Base-by-base conservation (phyloP, 768 basidiomycete species). In the Mycena venus region DNA sequence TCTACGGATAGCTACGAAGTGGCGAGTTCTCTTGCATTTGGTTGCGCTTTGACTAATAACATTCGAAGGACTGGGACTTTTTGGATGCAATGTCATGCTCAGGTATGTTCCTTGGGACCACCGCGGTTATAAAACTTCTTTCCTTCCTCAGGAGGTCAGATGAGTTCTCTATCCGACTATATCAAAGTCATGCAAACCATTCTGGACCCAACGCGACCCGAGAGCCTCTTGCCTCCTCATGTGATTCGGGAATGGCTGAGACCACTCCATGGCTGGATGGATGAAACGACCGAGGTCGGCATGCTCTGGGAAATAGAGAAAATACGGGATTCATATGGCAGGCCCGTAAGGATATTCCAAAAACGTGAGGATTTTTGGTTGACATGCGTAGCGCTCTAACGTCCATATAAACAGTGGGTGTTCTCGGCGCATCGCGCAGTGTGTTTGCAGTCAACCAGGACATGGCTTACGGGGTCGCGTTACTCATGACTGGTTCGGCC, bases 131-230 rank as follows among this genome's bases (percentile, higher is more conserved):
- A n/a, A n/a, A n/a, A n/a, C n/a, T n/a, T n/a, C n/a, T n/a, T n/a
- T n/a, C n/a, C n/a, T n/a, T n/a, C n/a, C n/a, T n/a, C n/a, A n/a
- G n/a, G 77, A 27, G 82, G 82, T 8, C 81, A 82, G 63, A 76
- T 79, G 72, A 77, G 76, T 27, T 79, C 78, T n/a, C 61, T 82
- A 0, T 58, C 75, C 5, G 82, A 83, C 76, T 76, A 80, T 38
- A 67, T 72, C 47, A 79, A 69, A 21, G 55, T 81, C 21, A 78
- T 80, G 70, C 78, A 79, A 44, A 73, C 77, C 6, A 60, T 83
- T 25, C 65, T 83, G 38, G 76, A 81, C 67, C 81, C 82, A 15
- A 55, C 27, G 10, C 73, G 69, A 0, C 66, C 70, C 0, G 74
- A 76, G 34, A 76, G 75, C 40, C 66, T 82, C 17, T 68, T 82